Base-by-base conservation (phyloP, 306 rosid species). In the Cucurbita pepo region DNA sequence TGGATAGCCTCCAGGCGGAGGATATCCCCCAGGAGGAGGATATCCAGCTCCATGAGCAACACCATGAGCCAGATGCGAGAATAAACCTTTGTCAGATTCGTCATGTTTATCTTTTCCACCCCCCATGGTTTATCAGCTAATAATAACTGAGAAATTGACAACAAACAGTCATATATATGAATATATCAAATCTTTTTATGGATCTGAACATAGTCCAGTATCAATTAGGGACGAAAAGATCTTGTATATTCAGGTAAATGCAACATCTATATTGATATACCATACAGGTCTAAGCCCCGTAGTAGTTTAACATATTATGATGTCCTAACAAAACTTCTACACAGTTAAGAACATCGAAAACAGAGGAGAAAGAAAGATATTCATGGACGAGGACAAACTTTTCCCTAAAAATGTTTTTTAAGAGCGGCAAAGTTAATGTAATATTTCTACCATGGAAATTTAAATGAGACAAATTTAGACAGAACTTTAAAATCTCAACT, bases 71-170 rank as follows among this genome's bases (percentile, higher is more conserved):
- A 81, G 47, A 52, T 86, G 69, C 12, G 89, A 85, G 47, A 92
- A 81, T 22, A 93, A 8, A 56, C 98, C 98, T 78, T 55, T 92
- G 74, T 92, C 96, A 9, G 83, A 71, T 66, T 88, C 88, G 2
- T 85, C 80, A 11, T 85, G 78, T 58, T 80, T 78, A 76, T 90
- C 86, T 18, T 92, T 82, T 8, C 96, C 97, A 77, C 90, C 96
- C 64, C 93, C 96, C 98, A 93, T 92, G 47, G 63, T 78, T 72
- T 56, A 36, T 45, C 36, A 19, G 56, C 69, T 5, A 22, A 25
- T 9, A 73, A 15, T 44, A 6, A 34, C 67, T 73, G 77, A 34
- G 16, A 73, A 73, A 59, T 45, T 44, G 22, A 48, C 57, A 48
- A 48, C 40, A 67, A 30, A 43, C 16, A 65, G 54, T 43, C 52